Evolutionary conservation across 345 rosid species (phyloP).

Genomic region (Eutrema japonicum): DNA sequence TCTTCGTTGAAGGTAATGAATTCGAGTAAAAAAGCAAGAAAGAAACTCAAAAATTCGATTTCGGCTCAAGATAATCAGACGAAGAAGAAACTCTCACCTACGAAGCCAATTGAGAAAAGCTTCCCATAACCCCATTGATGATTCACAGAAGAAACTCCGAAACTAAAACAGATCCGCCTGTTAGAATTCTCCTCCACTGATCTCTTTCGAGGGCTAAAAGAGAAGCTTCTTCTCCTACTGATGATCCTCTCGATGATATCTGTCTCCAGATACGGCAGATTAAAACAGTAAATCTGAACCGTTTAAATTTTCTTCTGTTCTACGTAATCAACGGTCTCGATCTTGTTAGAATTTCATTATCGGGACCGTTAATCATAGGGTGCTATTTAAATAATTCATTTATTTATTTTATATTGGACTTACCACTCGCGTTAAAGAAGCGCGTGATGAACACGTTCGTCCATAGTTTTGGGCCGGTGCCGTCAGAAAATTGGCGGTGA

Average conservation of each 20-base stretch:
- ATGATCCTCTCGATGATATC: constrained; percentile 29
- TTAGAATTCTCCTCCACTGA: neutral
- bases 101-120: constrained; percentile 83
- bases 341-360: neutral
- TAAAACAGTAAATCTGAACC: constrained; percentile 37
- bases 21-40: neutral
- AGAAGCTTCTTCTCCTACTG: constrained; percentile 31
- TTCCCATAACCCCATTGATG: constrained; percentile 67
- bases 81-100: constrained; percentile 48
- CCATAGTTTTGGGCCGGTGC: neutral
- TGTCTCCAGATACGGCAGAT: constrained; percentile 22
- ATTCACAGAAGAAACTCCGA: constrained; percentile 13
- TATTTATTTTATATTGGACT: neutral
- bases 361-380: constrained; percentile 25
- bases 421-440: constrained; percentile 23
- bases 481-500: too few species aligned
- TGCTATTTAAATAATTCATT: constrained; percentile 1
- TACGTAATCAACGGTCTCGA: constrained; percentile 4
- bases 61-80: neutral
- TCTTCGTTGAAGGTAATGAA: neutral
- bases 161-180: constrained; percentile 3
- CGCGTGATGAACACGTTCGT: constrained; percentile 2
- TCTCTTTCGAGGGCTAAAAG: neutral
- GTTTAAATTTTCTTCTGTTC: constrained; percentile 15
- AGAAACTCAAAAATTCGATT: too few species aligned